These are phyloP conservation scores for Backusella luteola DNA, from an alignment of 192 early-diverging fungal genomes.

Conservation along the genomic window DNA sequence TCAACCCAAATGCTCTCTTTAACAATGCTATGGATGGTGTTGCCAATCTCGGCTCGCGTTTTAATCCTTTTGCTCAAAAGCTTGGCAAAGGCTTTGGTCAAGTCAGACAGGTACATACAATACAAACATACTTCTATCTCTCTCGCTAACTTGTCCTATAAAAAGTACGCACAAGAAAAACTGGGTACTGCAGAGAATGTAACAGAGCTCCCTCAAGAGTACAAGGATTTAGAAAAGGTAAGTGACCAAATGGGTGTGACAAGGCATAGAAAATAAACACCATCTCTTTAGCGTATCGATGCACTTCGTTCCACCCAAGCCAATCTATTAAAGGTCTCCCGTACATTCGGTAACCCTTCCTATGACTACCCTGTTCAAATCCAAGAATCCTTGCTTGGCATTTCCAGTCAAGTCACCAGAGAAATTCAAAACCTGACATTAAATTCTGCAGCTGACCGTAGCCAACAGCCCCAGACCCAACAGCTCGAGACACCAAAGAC, in stretches of 20 bases:
- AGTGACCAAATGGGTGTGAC: constrained; percentile 1
- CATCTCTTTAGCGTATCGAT: constrained; percentile 65
- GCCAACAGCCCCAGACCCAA: constrained; percentile 25
- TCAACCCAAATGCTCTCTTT: constrained; percentile 32
- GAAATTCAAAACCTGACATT: constrained; percentile 55
- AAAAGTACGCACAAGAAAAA: constrained; percentile 87
- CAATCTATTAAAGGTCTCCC: constrained; percentile 70
- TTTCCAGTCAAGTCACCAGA: constrained; percentile 65
- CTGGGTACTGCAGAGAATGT: constrained; percentile 78
- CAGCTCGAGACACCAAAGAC: constrained; percentile 55
- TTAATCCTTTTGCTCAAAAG: constrained; percentile 55
- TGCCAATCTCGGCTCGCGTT: constrained; percentile 44
- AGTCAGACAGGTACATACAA: constrained; percentile 47
- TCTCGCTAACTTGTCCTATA: background rate
- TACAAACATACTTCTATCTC: no score
- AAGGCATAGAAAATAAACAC: background rate
- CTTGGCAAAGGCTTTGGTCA: constrained; percentile 52
- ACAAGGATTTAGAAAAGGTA: constrained; percentile 88
- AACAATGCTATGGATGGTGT: constrained; percentile 49
- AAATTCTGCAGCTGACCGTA: constrained; percentile 44
- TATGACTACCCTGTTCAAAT: constrained; percentile 76
- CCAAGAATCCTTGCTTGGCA: constrained; percentile 68
- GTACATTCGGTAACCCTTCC: constrained; percentile 68
- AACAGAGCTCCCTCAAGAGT: constrained; percentile 93
- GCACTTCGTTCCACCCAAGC: constrained; percentile 66